Conservation (phyloP, 441 rosid genomes). For the Gossypium schwendimanii region DNA sequence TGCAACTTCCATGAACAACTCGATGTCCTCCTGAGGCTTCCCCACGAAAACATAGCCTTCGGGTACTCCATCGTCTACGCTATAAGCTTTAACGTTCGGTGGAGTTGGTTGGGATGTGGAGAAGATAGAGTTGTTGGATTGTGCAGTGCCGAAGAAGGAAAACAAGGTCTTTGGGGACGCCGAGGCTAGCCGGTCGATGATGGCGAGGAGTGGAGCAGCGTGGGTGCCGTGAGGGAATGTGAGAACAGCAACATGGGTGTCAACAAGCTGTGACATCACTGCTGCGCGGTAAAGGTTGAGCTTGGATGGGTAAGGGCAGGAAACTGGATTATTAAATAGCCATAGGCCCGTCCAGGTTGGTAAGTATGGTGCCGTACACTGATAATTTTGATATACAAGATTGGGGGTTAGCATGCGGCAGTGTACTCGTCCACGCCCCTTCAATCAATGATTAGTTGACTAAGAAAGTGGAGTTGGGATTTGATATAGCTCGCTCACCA, state of each 20-base stretch:
- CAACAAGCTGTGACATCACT: not conserved
- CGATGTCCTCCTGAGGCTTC: slow-evolving; percentile 41
- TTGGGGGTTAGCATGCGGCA: no score
- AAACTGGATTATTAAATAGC: not conserved
- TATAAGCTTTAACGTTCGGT: slow-evolving; percentile 26
- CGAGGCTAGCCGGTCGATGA: slow-evolving; percentile 31
- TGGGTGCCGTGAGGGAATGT: slow-evolving; percentile 48
- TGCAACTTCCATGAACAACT: slow-evolving; percentile 49
- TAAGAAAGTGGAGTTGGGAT: no score
- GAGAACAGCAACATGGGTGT: slow-evolving; percentile 35
- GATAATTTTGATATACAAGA: no score
- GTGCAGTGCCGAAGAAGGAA: slow-evolving; percentile 41
- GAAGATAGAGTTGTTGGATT: slow-evolving; percentile 27
- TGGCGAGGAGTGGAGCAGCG: slow-evolving; percentile 38
- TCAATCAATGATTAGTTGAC: no score
- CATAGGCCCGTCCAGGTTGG: no score
- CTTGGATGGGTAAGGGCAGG: not conserved
- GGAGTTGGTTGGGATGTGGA: not conserved
- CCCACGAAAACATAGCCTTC: slow-evolving; percentile 36
- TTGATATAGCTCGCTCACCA: not conserved
- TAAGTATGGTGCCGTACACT: no score
- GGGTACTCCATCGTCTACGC: slow-evolving; percentile 39
- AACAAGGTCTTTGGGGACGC: slow-evolving; percentile 31
- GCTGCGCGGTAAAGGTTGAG: not conserved
- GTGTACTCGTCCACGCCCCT: no score